Evolutionary conservation across 1,284 basidiomycete genomes (phyloP), one percentile per base, ranked within the genome.

Genomic region (Phellinidium pouzarii): DNA sequence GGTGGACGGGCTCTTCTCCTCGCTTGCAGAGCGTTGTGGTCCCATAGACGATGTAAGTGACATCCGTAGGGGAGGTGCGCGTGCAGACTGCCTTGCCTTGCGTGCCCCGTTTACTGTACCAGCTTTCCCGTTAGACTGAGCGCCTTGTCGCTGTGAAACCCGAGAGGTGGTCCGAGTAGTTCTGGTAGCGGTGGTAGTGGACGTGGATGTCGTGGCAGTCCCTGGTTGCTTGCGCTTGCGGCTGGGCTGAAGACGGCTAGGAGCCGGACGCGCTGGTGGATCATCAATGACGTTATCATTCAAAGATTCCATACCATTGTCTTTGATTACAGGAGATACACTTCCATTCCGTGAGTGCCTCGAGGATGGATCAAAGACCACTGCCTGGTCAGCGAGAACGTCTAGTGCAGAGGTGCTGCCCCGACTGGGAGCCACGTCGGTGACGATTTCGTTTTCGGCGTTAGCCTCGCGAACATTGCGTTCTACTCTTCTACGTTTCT

Each of bases 361-460:
- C 17, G 52, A 41, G 22, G 41, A 45, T 5, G 51, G 38, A 27
- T 31, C 48, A 31, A 31, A 31, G 29, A 45, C 48, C 11, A n/a
- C n/a, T n/a, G 54, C 54, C 27, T 55, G 54, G 26, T 55, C 54
- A 25, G 54, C 54, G 23, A 55, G 49, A 26, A 55, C 54, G 17
- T 55, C 54, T 9, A 55, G 42, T 12, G 54, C 54, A 6, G 54
- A 55, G 14, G 50, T 34, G 19, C 40, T n/a, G n/a, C n/a, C n/a
- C n/a, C n/a, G 43, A 17, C 53, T 27, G 9, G 31, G 25, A 40
- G 12, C 47, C 26, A 25, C 22, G 14, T 52, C 50, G 7, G 31
- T 17, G 14, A 34, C 22, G 27, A 31, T 34, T 22, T 38, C 3
- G 11, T 26, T 12, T 20, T 34, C 48, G n/a, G 20, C 48, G 9